These are phyloP conservation scores for Sambucus nigra DNA, from an alignment of 129 eudicot species.

Conservation along the genomic window DNA sequence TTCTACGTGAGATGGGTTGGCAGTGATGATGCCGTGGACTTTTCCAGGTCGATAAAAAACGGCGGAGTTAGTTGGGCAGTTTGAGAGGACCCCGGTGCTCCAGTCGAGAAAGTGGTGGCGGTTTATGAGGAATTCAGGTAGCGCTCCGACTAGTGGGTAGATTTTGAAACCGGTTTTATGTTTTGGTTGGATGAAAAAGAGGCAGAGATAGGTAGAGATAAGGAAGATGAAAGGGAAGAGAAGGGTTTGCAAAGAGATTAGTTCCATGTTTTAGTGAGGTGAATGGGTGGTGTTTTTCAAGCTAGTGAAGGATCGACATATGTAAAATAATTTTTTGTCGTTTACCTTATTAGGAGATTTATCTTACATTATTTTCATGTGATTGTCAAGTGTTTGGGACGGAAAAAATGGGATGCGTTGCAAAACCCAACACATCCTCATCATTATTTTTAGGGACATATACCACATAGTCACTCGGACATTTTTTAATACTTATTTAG, in stretches of 20 bases:
- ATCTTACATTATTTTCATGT: too few species aligned
- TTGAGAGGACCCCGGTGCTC: slow-evolving; percentile 55
- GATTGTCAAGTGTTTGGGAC: too few species aligned
- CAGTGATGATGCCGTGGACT: slow-evolving; percentile 60
- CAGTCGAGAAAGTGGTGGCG: slow-evolving; percentile 91
- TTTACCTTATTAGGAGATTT: too few species aligned
- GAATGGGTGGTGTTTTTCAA: neutral
- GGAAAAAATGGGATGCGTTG: too few species aligned
- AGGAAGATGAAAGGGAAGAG: slow-evolving; percentile 12
- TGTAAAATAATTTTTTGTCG: too few species aligned
- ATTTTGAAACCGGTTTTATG: slow-evolving; percentile 36
- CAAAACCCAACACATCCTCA: too few species aligned
- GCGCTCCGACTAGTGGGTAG: slow-evolving; percentile 56
- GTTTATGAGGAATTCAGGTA: slow-evolving; percentile 57
- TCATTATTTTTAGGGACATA: too few species aligned
- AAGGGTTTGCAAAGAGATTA: slow-evolving; percentile 13
- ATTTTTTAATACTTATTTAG: too few species aligned
- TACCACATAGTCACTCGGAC: too few species aligned
- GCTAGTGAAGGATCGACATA: too few species aligned
- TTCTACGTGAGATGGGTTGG: slow-evolving; percentile 58
- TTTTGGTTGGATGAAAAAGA: slow-evolving; percentile 4
- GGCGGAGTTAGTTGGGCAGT: slow-evolving; percentile 56
- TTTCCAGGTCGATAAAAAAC: slow-evolving; percentile 59
- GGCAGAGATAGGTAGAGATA: slow-evolving; percentile 12
- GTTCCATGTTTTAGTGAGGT: slow-evolving; percentile 14